These are phyloP conservation scores for Warburgia ugandensis DNA, from an alignment of 164 flowering plant genomes.

Conservation along the genomic window DNA sequence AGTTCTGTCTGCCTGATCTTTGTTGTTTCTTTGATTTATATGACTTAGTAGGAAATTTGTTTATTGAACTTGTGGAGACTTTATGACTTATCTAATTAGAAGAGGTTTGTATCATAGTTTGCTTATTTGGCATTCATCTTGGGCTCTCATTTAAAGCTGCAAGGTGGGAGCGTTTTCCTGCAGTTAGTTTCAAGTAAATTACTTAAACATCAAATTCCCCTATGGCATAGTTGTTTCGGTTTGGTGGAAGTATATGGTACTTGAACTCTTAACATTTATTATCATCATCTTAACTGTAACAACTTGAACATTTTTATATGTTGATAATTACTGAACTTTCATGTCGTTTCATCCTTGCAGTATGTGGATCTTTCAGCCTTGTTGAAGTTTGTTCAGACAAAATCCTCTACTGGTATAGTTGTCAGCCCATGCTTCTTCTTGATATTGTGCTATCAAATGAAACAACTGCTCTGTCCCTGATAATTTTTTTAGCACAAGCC, in stretches of 20 bases:
- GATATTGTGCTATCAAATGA: not conserved
- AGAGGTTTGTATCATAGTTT: not conserved
- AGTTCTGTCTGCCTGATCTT: no score
- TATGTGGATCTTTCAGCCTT: conserved; percentile 61
- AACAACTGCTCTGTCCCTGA: not conserved
- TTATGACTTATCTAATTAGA: not conserved
- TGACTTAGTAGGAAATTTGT: no score
- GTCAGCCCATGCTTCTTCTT: no score
- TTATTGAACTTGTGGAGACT: no score
- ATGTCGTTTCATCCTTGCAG: conserved; percentile 26
- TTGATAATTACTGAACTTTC: no score
- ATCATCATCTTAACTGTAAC: not conserved
- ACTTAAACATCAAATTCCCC: no score
- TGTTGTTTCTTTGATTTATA: no score
- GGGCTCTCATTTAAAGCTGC: not conserved
- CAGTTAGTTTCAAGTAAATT: not conserved
- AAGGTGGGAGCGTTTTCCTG: not conserved
- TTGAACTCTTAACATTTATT: not conserved
- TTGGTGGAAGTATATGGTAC: no score
- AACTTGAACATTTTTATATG: not conserved
- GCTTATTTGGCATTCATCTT: not conserved
- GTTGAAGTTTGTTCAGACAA: conserved; percentile 61
- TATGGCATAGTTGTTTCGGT: no score
- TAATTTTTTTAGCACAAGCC: not conserved
- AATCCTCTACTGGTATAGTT: conserved; percentile 47